Base-by-base conservation (phyloP, 805 yeast genomes). In the Starmerella khaoyaiensis region DNA sequence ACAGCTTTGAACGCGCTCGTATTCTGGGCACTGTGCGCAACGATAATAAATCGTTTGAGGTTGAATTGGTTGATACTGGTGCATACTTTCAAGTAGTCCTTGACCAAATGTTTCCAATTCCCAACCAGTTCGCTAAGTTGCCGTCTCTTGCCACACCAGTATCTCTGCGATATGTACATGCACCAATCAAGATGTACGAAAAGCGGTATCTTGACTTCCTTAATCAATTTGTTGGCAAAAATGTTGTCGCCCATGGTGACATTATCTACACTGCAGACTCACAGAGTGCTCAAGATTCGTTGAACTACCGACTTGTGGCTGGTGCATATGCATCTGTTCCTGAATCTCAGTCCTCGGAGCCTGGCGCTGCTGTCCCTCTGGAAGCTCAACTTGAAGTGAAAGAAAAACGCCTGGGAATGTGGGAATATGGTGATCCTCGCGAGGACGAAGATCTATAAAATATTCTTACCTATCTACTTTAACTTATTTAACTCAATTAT, bases 381-480 rank as follows among this genome's bases (percentile, higher is more conserved):
- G 56, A 52, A 22, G 61, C 64, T 3, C 77, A 78, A 55, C 41
- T 48, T 15, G 49, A 46, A 5, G 83, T 83, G 21, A 70, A 65
- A 52, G 36, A 56, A 14, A 56, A 50, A 22, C 74, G 72, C 42
- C 50, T 58, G 16, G 84, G 84, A 4, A 75, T 80, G 53, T 78
- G 86, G 86, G 73, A 74, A 57, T 74, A 70, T 48, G 86, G 86
- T 35, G 83, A 78, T 52, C 69, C 79, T 25, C 68, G 76, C 26
- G 72, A 64, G 37, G 77, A 72, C 39, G 78, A 72, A n/a, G 48
- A 44, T 44, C 42, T 46, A 39, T 44, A 37, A 31, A 21, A n/a
- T n/a, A n/a, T n/a, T n/a, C n/a, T n/a, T n/a, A n/a, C n/a, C n/a
- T n/a, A n/a, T n/a, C n/a, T n/a, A n/a, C n/a, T n/a, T n/a, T n/a